Evolutionary conservation across 2,329 filamentous ascomycete genomes (phyloP), one percentile per base, ranked within the genome.

Genomic region (Salinomyces thailandicus): DNA sequence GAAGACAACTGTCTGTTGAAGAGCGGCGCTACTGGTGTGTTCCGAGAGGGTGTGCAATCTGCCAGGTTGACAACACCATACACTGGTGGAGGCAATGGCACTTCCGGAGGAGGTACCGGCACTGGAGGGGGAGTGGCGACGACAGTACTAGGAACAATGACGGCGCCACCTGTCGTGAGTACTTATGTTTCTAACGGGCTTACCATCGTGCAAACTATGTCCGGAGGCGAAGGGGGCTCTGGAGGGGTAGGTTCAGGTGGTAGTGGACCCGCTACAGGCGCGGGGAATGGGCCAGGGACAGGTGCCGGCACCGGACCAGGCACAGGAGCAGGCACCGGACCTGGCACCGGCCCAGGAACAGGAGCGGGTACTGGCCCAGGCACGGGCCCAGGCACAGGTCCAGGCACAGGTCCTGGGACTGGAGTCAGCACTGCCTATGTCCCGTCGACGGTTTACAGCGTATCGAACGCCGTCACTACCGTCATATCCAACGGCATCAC

Each of bases 1-100:
- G 38, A 18, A 4, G 31, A 46, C 13, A 56, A 55, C 28, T 58
- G 55, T 37, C 32, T 46, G 31, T 34, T 54, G 31, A 50, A 49
- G 29, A 20, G 24, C 15, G 46, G 44, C 11, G 27, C 13, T 8
- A 46, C 33, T 1, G 38, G 39, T 5, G 39, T 37, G 4, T 41
- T 32, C 8, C 19, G 35, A n/a, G 12, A 24, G 3, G 42, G 43
- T 13, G 40, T 36, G 3, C 33, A 48, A 16, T 46, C 46, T 35
- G 47, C 44, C 14, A 29, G 35, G 14, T 38, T 55, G 7, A 20
- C 47, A 7, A 47, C 44, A 3, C 41, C 43, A 13, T 41, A 37
- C 8, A 18, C 33, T 5, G 40, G 41, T 27, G 40, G 41, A 20
- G 35, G 41, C 5, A 51, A 47, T 24, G 37, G 39, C 18, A 46